These are phyloP conservation scores for Mayamaea pseudoterrestris DNA, from an alignment of 108 stramenopile species.

Conservation along the genomic window DNA sequence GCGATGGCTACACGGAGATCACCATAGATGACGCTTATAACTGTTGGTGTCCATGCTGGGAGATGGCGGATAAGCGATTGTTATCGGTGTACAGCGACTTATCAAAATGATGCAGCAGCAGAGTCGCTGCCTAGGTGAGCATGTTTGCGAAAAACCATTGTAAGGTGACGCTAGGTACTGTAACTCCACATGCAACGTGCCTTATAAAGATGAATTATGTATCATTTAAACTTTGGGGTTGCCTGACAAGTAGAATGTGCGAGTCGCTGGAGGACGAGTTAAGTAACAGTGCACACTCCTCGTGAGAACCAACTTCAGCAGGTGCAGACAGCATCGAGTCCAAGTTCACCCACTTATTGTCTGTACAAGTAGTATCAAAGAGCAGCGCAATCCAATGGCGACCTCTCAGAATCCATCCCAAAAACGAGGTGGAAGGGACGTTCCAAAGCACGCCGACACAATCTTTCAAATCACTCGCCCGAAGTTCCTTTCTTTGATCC, in stretches of 20 bases:
- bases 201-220: not conserved
- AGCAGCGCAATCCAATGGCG: not conserved
- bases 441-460: not conserved
- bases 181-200: not conserved
- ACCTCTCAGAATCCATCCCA: not conserved
- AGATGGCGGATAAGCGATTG: not conserved
- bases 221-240: not conserved
- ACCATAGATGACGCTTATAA: not conserved
- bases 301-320: not conserved
- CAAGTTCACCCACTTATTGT: not conserved
- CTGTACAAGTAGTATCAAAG: too few species aligned
- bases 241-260: not conserved
- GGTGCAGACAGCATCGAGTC: not conserved
- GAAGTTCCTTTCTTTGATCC: not conserved
- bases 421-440: not conserved
- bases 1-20: not conserved
- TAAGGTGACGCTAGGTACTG: not conserved
- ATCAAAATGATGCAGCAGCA: not conserved
- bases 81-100: not conserved
- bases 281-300: too few species aligned
- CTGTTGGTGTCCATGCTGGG: not conserved
- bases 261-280: too few species aligned
- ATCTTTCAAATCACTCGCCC: not conserved
- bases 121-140: not conserved
- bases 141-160: not conserved